A percentile compares a stretch with the other conserved stretches of the same genome.
phyloP scores from a whole-genome alignment of 2,329 filamentous ascomycete genomes.

The Onygenales sp. region DNA sequence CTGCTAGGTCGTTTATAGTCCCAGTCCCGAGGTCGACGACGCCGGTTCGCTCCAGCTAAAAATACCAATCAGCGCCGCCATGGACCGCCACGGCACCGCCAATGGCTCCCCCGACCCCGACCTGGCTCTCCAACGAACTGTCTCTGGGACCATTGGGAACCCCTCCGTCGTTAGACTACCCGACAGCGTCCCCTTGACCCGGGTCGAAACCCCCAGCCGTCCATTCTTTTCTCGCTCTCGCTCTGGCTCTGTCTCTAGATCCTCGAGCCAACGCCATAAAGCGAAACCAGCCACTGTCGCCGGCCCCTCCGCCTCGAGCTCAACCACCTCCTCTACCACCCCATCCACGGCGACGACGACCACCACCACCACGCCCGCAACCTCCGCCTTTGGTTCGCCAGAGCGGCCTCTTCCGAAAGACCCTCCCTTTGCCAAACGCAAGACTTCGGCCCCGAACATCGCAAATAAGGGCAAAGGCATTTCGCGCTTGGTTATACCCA shows the following conservation, averaged over 20 bases:
- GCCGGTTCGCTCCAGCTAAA: too few relatives aligned
- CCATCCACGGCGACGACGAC: background rate
- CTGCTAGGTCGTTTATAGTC: too few relatives aligned
- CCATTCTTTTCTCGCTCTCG: conserved; percentile 1
- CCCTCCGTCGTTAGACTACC: background rate
- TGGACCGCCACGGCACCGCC: background rate
- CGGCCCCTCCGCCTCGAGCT: background rate
- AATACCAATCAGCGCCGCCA: background rate
- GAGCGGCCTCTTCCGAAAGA: background rate
- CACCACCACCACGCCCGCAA: background rate
- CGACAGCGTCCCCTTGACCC: background rate
- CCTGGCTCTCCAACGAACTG: background rate
- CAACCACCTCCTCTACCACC: background rate
- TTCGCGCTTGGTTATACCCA: conserved; percentile 1
- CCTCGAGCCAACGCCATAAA: background rate
- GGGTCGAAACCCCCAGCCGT: background rate
- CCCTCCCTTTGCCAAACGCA: background rate
- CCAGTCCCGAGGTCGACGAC: too few relatives aligned
- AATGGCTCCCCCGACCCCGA: background rate
- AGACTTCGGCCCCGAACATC: background rate
- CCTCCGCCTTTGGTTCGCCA: background rate
- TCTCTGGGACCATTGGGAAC: background rate
- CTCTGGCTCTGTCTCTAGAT: background rate
- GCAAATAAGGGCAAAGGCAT: background rate
- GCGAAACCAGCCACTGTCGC: background rate